Percentiles rank a stretch among this genome's conserved stretches.
Evolutionary conservation across 2,329 filamentous ascomycete genomes (phyloP).

Genomic region (Aspergillus sp.): DNA sequence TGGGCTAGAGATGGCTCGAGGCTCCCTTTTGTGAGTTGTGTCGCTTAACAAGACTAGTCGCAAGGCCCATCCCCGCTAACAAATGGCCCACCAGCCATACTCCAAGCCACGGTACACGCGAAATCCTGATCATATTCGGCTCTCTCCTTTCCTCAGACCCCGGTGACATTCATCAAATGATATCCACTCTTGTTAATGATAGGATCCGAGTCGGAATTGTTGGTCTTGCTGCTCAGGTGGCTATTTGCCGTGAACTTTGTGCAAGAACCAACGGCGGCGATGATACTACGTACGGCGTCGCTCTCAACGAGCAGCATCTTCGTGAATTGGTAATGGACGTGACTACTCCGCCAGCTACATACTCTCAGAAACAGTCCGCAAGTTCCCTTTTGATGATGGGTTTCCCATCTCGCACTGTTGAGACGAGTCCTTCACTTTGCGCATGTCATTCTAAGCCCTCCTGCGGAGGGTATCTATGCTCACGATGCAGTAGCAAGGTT

Average conservation of each 20-base stretch:
- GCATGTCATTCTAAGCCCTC: slow-evolving; percentile 82
- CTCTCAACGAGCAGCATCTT: slow-evolving; percentile 80
- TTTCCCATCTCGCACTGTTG: slow-evolving; percentile 80
- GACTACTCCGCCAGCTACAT: slow-evolving; percentile 82
- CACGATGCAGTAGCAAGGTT: slow-evolving; percentile 79
- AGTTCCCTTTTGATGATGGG: slow-evolving; percentile 85
- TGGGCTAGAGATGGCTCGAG: slow-evolving; percentile 88
- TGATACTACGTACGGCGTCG: slow-evolving; percentile 65
- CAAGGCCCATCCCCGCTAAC: neutral
- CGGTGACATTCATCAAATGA: slow-evolving; percentile 89
- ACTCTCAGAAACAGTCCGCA: slow-evolving; percentile 48
- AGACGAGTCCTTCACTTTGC: slow-evolving; percentile 67
- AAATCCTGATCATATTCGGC: slow-evolving; percentile 86
- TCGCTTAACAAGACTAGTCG: neutral
- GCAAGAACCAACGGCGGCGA: slow-evolving; percentile 79
- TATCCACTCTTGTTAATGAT: slow-evolving; percentile 69
- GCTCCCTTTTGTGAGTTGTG: slow-evolving; percentile 65
- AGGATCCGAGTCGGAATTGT: slow-evolving; percentile 83
- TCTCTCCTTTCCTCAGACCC: slow-evolving; percentile 86
- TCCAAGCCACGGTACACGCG: slow-evolving; percentile 85
- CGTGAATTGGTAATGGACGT: slow-evolving; percentile 79
- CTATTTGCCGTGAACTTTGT: slow-evolving; percentile 86
- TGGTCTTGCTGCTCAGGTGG: slow-evolving; percentile 82
- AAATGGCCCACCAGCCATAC: slow-evolving; percentile 56
- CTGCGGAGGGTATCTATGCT: slow-evolving; percentile 83